A percentile compares a stretch with the other conserved stretches of the same genome.
These are phyloP conservation scores for Coemansia sp. DNA, from an alignment of 192 early-diverging fungal species.

Conservation along the genomic window DNA sequence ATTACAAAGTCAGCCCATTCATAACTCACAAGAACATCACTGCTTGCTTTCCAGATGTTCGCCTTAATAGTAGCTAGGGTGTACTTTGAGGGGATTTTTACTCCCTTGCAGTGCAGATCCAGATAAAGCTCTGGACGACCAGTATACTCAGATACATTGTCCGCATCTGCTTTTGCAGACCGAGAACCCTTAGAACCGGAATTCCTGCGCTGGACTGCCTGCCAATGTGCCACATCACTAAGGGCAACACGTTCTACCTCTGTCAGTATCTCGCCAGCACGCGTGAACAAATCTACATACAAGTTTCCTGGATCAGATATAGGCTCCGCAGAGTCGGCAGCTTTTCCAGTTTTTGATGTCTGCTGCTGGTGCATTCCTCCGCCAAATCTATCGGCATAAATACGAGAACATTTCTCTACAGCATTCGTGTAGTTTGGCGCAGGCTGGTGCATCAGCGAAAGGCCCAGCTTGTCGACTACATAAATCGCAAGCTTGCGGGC, in stretches of 20 bases:
- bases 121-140: constrained; percentile 49
- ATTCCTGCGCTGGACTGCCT: not conserved
- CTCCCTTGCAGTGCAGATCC: constrained; percentile 42
- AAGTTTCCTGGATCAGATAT: not conserved
- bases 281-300: constrained; percentile 22
- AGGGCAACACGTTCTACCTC: constrained; percentile 38
- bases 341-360: not conserved
- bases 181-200: not conserved
- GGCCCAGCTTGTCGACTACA: constrained; percentile 74
- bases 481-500: constrained; percentile 82
- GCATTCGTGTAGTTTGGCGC: constrained; percentile 47
- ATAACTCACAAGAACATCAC: constrained; percentile 51
- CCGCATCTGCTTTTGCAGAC: not conserved
- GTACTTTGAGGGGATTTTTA: constrained; percentile 13
- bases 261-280: constrained; percentile 30
- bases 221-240: constrained; percentile 32
- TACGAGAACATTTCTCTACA: constrained; percentile 36
- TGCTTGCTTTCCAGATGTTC: constrained; percentile 48
- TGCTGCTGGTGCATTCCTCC: not conserved
- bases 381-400: not conserved
- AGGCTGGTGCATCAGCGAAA: constrained; percentile 46
- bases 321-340: not conserved
- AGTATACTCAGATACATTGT: constrained; percentile 12
- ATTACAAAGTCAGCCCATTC: constrained; percentile 52
- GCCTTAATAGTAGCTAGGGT: constrained; percentile 53